Base-by-base conservation (phyloP, 768 basidiomycete species). In the Kwoniella sp. region DNA sequence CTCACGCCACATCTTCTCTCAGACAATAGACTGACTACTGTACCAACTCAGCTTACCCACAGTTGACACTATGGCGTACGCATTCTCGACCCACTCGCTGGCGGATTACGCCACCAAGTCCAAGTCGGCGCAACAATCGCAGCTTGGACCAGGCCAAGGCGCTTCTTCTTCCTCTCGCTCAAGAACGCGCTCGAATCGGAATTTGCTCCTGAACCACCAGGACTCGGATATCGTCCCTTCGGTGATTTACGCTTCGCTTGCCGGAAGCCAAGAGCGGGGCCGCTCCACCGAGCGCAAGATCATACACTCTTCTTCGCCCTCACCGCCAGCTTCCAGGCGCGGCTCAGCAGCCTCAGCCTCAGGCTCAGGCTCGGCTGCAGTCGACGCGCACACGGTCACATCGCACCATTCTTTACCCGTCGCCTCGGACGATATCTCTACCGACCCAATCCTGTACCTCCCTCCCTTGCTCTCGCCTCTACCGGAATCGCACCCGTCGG, bases 391-490 rank as follows among this genome's bases (percentile, higher is more conserved):
- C 45, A 51, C 55, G 1, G 65, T 73, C 50, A 31, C 66, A 31
- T 28, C 67, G 13, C 73, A 74, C 61, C 73, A 77, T 55, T 68
- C 70, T 37, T 64, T 77, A 7, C 75, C 75, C 5, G 29, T 55
- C 2, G 31, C 65, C 0, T 34, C 54, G 23, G 66, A 63, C 22
- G 56, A 41, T 2, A 69, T 76, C 31, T 66, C 75, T 12, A 20
- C 61, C 0, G 61, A 71, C 20, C 71, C 75, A 4, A 83, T 92
- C 48, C 82, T 94, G 26, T 94, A 92, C 79, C 86, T 93, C 22
- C 93, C 91, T 2, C 93, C 91, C 1, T 84, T 93, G 17, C 84
- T 94, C 22, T 93, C 91, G 1, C 89, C 88, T 26, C 84, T 91
- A 71, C 65, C 76, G 63, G 25, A 71, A 67, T 62, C 65, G 4